Percentiles rank a stretch among this genome's conserved stretches.
phyloP scores from a whole-genome alignment of 1,284 basidiomycete genomes.

The Crocinoboletus sp. region DNA sequence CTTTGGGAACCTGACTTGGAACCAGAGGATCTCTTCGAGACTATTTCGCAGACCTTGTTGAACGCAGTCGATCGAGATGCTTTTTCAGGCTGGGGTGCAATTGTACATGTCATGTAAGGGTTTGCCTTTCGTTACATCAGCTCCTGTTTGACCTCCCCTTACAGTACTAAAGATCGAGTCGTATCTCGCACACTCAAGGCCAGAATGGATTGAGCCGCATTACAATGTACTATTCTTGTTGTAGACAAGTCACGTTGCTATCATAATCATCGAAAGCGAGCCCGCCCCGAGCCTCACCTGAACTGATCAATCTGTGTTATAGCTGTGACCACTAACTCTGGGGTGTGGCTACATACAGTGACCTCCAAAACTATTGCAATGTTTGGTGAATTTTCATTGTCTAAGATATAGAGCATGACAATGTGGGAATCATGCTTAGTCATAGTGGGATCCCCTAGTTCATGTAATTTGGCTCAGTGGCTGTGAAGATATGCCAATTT shows the following conservation, averaged over 20 bases:
- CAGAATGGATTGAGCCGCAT: constrained; percentile 76
- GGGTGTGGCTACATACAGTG: too few species aligned
- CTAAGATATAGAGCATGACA: too few species aligned
- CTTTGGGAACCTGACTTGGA: constrained; percentile 98
- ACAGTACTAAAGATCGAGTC: constrained; percentile 85
- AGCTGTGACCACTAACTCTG: too few species aligned
- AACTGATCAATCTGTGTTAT: too few species aligned
- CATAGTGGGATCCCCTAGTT: too few species aligned
- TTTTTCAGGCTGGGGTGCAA: constrained; percentile 94
- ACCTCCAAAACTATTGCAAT: too few species aligned
- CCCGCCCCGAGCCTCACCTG: not conserved
- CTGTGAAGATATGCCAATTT: too few species aligned
- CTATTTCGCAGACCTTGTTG: constrained; percentile 93
- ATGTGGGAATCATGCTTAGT: too few species aligned
- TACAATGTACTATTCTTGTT: constrained; percentile 12
- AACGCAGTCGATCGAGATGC: constrained; percentile 97
- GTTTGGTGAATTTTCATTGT: too few species aligned
- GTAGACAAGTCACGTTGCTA: constrained; percentile 16
- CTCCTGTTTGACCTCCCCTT: constrained; percentile 15
- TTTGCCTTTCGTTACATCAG: constrained; percentile 5
- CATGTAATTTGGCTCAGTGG: too few species aligned
- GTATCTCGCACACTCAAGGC: constrained; percentile 83
- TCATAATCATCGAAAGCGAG: not conserved
- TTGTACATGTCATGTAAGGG: constrained; percentile 94
- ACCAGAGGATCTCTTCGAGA: constrained; percentile 98